Percentiles rank a stretch among this genome's conserved stretches.
Evolutionary conservation across 2,329 filamentous ascomycete genomes (phyloP).

Genomic region (Microcyclosporella mali): DNA sequence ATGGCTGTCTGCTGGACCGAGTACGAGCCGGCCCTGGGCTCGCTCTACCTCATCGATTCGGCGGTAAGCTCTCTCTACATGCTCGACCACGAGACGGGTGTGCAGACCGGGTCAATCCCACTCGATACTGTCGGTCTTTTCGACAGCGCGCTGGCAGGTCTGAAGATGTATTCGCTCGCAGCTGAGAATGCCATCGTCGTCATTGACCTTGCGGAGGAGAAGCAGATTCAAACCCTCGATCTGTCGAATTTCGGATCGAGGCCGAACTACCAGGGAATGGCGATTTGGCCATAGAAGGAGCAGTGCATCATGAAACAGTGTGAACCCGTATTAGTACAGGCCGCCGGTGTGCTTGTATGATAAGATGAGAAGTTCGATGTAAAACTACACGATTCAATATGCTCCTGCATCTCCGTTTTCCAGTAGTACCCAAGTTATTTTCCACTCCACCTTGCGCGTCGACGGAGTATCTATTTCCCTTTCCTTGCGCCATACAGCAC

Average conservation of each 20-base stretch:
- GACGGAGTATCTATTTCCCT: too few relatives aligned
- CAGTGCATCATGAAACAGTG: too few relatives aligned
- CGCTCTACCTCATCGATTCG: conserved; percentile 14
- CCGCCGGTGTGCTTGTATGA: too few relatives aligned
- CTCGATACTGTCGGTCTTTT: conserved; percentile 8
- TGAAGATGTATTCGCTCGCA: conserved; percentile 12
- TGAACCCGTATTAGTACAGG: too few relatives aligned
- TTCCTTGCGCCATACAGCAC: too few relatives aligned
- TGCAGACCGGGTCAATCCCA: conserved; percentile 5
- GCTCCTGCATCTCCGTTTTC: too few relatives aligned
- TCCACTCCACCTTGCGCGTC: too few relatives aligned
- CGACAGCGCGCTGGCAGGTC: conserved; percentile 10
- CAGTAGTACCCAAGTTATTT: too few relatives aligned
- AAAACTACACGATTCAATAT: too few relatives aligned
- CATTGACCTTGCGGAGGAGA: conserved; percentile 9
- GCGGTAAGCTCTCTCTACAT: conserved; percentile 5
- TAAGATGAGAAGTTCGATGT: too few relatives aligned
- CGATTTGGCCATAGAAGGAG: neutral
- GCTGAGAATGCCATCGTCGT: conserved; percentile 11
- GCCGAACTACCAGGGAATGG: conserved; percentile 11
- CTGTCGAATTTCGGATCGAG: conserved; percentile 10
- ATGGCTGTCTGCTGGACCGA: conserved; percentile 15
- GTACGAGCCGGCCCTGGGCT: conserved; percentile 4
- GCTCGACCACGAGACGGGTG: conserved; percentile 8
- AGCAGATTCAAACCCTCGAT: conserved; percentile 15